phyloP scores from a whole-genome alignment of 805 yeast genomes.

The Metschnikowia baotianmanensis region DNA sequence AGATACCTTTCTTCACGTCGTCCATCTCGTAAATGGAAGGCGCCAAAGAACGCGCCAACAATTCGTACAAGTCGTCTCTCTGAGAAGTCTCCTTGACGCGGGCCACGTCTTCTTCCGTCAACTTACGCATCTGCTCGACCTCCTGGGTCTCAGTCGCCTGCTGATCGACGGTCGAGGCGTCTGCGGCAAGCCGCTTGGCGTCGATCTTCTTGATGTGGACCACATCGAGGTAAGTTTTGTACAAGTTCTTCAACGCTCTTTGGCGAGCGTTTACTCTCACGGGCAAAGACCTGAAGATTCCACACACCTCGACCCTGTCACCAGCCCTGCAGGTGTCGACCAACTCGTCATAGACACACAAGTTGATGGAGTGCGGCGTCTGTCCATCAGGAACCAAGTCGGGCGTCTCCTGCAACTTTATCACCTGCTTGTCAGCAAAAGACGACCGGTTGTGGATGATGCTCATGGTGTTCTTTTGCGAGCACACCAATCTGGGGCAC shows the following conservation, averaged over 20 bases:
- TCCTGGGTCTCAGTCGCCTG: slow-evolving; percentile 62
- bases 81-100: slow-evolving; percentile 58
- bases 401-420: slow-evolving; percentile 92
- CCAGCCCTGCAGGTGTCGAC: slow-evolving; percentile 96
- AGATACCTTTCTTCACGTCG: slow-evolving; percentile 93
- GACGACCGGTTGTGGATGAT: slow-evolving; percentile 88
- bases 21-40: slow-evolving; percentile 97
- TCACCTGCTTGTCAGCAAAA: slow-evolving; percentile 93
- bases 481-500: slow-evolving; percentile 89
- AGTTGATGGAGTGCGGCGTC: slow-evolving; percentile 93
- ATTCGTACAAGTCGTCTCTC: slow-evolving; percentile 80
- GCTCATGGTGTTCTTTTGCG: slow-evolving; percentile 81
- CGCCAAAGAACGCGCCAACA: slow-evolving; percentile 86
- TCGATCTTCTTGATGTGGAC: slow-evolving; percentile 90
- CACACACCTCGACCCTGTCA: slow-evolving; percentile 93
- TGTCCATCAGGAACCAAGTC: slow-evolving; percentile 97
- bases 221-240: slow-evolving; percentile 91
- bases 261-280: slow-evolving; percentile 84
- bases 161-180: slow-evolving; percentile 64
- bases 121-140: slow-evolving; percentile 70
- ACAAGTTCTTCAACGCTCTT: slow-evolving; percentile 77
- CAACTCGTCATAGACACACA: slow-evolving; percentile 92
- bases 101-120: slow-evolving; percentile 67
- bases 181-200: slow-evolving; percentile 75
- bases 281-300: slow-evolving; percentile 90